These are phyloP conservation scores for Colletotrichum shisoi DNA, from an alignment of 2,329 filamentous ascomycete species.

Conservation along the genomic window DNA sequence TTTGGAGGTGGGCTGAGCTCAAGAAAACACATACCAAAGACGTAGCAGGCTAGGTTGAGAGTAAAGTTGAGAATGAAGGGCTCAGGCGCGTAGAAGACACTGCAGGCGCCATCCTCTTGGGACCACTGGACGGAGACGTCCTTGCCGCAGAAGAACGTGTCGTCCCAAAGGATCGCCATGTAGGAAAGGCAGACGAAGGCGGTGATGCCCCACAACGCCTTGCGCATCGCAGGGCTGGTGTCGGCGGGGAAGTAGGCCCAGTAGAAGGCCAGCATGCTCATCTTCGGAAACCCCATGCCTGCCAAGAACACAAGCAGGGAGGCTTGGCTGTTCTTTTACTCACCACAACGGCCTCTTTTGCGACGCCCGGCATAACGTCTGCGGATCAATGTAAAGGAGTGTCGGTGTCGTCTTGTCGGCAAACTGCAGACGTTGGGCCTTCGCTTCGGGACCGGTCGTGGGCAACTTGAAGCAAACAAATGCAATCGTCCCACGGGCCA, in stretches of 20 bases:
- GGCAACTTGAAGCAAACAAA: not conserved
- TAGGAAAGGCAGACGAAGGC: constrained; percentile 47
- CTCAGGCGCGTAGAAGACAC: constrained; percentile 47
- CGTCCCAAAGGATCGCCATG: constrained; percentile 46
- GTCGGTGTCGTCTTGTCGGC: not conserved
- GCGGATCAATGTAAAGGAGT: not conserved
- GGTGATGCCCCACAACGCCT: constrained; percentile 45
- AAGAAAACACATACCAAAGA: constrained; percentile 42
- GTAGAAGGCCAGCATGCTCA: constrained; percentile 50
- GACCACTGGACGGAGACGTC: constrained; percentile 50
- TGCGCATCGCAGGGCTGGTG: constrained; percentile 44
- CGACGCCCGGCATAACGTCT: constrained; percentile 28
- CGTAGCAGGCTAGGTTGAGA: constrained; percentile 47
- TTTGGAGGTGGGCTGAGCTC: no score
- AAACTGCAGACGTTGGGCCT: not conserved
- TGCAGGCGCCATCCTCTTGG: constrained; percentile 49
- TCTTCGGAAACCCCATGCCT: constrained; percentile 49
- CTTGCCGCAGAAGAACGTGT: constrained; percentile 49
- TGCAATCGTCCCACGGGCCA: not conserved
- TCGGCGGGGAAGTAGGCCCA: constrained; percentile 47
- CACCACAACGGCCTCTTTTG: constrained; percentile 38
- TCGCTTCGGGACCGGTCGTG: not conserved
- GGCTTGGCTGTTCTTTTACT: constrained; percentile 1
- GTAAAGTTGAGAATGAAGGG: constrained; percentile 50
- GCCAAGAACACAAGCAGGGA: not conserved